Conservation (phyloP, 164 flowering plant species). For the Liriodendron chinense region DNA sequence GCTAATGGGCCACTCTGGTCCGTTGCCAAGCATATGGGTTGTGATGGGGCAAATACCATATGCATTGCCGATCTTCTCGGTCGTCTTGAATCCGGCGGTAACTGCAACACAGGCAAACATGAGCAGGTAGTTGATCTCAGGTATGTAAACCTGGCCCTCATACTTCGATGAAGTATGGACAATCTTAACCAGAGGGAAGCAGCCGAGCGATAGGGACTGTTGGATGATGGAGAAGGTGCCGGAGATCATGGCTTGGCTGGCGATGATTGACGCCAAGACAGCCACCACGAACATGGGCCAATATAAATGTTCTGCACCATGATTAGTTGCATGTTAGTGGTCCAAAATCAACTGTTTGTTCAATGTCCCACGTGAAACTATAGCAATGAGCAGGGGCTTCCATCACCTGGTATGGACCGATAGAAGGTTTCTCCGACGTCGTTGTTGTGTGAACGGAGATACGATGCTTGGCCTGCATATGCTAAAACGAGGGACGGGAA, state of each 20-base stretch:
- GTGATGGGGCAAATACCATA: slow-evolving; percentile 19
- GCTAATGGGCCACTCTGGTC: too few relatives aligned
- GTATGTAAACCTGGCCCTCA: slow-evolving; percentile 40
- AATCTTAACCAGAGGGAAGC: slow-evolving; percentile 58
- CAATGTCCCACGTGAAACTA: too few relatives aligned
- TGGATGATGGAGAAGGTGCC: slow-evolving; percentile 59
- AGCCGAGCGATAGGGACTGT: slow-evolving; percentile 55
- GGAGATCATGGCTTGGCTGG: slow-evolving; percentile 70
- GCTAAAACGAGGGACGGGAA: slow-evolving; percentile 59
- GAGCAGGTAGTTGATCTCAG: slow-evolving; percentile 55
- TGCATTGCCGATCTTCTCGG: slow-evolving; percentile 29
- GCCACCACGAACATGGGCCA: slow-evolving; percentile 79
- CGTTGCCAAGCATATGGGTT: too few relatives aligned
- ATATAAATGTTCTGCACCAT: slow-evolving; percentile 33
- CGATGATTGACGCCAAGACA: slow-evolving; percentile 62
- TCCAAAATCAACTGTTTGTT: background rate
- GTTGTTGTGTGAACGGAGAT: slow-evolving; percentile 38
- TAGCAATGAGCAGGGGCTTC: too few relatives aligned
- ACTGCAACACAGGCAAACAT: slow-evolving; percentile 34
- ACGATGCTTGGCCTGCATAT: slow-evolving; percentile 70
- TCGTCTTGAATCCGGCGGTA: slow-evolving; percentile 23
- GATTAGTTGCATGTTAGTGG: background rate
- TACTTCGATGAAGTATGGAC: slow-evolving; percentile 57
- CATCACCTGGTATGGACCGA: slow-evolving; percentile 55
- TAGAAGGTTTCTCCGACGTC: slow-evolving; percentile 45